Evolutionary conservation across 2,329 filamentous ascomycete genomes (phyloP).

Genomic region (Aureobasidium vineae): DNA sequence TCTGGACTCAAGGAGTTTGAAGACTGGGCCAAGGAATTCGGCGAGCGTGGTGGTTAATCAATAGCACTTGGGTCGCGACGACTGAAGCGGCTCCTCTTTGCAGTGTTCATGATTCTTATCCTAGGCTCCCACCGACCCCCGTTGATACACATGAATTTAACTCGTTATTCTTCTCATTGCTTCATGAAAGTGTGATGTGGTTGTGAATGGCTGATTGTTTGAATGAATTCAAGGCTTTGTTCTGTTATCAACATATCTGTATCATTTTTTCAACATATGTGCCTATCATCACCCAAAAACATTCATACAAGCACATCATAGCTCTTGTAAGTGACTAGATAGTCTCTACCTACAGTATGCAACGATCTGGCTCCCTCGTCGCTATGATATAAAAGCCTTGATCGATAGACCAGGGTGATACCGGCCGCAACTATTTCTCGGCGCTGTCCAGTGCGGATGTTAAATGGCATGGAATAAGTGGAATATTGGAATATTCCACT

Average conservation of each 20-base stretch:
- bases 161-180: neutral
- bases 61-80: neutral
- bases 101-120: neutral
- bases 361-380: neutral
- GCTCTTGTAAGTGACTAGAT: neutral
- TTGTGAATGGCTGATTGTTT: neutral
- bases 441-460: neutral
- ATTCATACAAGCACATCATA: no score
- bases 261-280: no score
- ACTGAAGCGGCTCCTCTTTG: neutral
- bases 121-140: neutral
- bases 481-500: no score
- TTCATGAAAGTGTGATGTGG: neutral
- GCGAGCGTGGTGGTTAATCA: conserved; percentile 70
- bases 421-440: neutral
- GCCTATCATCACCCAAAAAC: no score
- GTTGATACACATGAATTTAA: neutral
- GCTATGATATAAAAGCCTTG: neutral
- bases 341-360: neutral
- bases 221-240: neutral
- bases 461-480: no score
- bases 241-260: neutral
- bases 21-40: conserved; percentile 91
- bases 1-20: conserved; percentile 85
- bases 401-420: neutral